Evolutionary conservation across 2,329 filamentous ascomycete species (phyloP), one percentile per base, ranked within the genome.

Genomic region (Tolypocladium sp.): DNA sequence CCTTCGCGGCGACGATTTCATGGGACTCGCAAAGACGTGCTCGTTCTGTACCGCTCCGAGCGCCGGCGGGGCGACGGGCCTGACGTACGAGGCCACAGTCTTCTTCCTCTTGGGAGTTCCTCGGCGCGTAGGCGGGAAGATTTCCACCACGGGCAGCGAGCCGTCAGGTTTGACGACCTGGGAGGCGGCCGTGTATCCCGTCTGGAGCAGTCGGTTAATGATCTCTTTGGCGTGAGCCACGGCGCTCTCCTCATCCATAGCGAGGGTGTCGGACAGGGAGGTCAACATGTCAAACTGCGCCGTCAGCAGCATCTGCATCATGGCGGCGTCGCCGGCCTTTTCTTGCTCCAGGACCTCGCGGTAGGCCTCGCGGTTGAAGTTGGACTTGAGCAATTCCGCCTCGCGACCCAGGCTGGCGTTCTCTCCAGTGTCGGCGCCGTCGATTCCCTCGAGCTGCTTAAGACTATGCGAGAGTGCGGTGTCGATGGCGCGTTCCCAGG

Each of bases 131-230:
- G 91, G 89, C 8, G 90, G 84, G 64, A 91, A 87, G 41, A 82
- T 79, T 60, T 93, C 86, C 6, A 85, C 75, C 0, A 83, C 79
- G 4, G 80, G 77, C 59, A 82, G 72, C 12, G 78, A 77, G 33
- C 91, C 91, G 66, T 97, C 93, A 2, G 93, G 92, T 70, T 95
- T 96, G 71, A 99, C 89, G 33, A 97, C 85, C 66, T 95, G 91
- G 0, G 90, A 87, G 8, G 88, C 85, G 0, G 90, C 87, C 33
- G 85, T 82, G 51, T 86, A 87, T 59, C 92, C 93, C 3, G 84
- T 84, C 60, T 91, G 85, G 20, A 97, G 80, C 59, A 99, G 82
- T 60, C 89, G 88, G 60, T 84, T 82, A 56, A 99, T 86, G 54
- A 92, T 86, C 27, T 79, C 80, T 70, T 88, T 91, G 33, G 92